Percentiles rank a stretch among this genome's conserved stretches.
These are phyloP conservation scores for Coemansia sp. DNA, from an alignment of 192 early-diverging fungal genomes.

Conservation along the genomic window DNA sequence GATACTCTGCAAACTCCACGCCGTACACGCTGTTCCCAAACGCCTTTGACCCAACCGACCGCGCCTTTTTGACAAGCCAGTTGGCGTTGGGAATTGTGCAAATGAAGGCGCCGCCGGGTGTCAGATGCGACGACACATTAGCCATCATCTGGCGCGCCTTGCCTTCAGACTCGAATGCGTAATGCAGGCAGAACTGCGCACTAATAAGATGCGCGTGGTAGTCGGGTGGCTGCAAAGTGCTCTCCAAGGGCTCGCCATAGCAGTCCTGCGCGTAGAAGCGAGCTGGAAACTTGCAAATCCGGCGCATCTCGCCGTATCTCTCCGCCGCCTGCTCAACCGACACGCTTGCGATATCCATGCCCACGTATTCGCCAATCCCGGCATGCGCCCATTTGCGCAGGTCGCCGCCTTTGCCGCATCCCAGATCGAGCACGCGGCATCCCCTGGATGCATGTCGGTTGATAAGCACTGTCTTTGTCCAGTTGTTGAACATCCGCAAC, in stretches of 20 bases:
- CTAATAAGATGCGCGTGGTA: slow-evolving; percentile 80
- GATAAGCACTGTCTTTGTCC: slow-evolving; percentile 91
- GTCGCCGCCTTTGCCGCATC: slow-evolving; percentile 96
- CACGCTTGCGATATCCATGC: slow-evolving; percentile 85
- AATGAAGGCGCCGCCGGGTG: slow-evolving; percentile 77
- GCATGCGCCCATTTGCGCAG: slow-evolving; percentile 77
- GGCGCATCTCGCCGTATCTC: slow-evolving; percentile 61
- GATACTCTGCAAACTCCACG: slow-evolving; percentile 74
- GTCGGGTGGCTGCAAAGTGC: slow-evolving; percentile 56
- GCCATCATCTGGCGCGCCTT: slow-evolving; percentile 79
- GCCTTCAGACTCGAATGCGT: slow-evolving; percentile 84
- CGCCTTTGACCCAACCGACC: neutral
- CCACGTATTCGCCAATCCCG: slow-evolving; percentile 71
- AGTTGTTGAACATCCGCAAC: slow-evolving; percentile 94
- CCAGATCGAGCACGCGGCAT: slow-evolving; percentile 79
- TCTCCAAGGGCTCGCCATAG: slow-evolving; percentile 68
- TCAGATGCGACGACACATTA: slow-evolving; percentile 73
- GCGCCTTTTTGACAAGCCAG: slow-evolving; percentile 66
- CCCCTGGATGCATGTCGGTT: slow-evolving; percentile 59
- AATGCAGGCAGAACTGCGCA: slow-evolving; percentile 96
- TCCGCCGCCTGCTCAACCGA: slow-evolving; percentile 81
- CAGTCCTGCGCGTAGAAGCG: slow-evolving; percentile 86
- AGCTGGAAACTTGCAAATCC: slow-evolving; percentile 62
- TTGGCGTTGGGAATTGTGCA: slow-evolving; percentile 93
- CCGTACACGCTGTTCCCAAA: slow-evolving; percentile 90